Conservation (phyloP, 306 rosid genomes). For the Fragaria vesca region DNA sequence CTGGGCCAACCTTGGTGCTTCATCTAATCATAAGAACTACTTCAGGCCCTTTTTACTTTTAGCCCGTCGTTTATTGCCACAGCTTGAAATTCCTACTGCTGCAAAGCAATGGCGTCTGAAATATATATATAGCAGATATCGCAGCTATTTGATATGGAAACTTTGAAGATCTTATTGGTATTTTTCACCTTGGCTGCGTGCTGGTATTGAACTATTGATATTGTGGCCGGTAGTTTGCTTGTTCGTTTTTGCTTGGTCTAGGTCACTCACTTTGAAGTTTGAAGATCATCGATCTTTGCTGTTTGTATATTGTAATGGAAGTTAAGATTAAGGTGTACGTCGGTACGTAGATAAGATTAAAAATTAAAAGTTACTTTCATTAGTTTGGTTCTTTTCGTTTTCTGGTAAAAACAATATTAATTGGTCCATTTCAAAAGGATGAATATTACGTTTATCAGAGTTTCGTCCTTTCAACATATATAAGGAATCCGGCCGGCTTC, state of each 20-base stretch:
- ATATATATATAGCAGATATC: not conserved
- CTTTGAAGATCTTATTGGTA: not conserved
- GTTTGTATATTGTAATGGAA: not conserved
- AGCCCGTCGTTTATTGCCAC: not conserved
- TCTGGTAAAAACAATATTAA: not conserved
- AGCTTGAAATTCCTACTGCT: not conserved
- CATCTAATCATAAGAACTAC: not conserved
- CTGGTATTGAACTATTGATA: not conserved
- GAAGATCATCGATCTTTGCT: not conserved
- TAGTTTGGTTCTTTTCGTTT: not conserved
- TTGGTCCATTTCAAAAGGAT: not conserved
- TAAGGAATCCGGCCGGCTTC: too few species aligned
- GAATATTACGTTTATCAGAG: not conserved
- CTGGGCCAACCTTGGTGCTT: not conserved
- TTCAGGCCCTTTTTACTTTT: not conserved
- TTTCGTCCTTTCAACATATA: not conserved
- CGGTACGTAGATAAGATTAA: not conserved
- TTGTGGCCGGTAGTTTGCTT: not conserved
- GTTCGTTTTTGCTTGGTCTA: not conserved
- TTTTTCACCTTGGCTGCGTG: not conserved
- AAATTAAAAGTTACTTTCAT: not conserved
- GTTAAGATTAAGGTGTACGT: too few species aligned
- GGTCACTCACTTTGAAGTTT: not conserved
- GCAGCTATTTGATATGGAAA: not conserved
- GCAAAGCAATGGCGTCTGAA: not conserved